Conservation (phyloP, 495 filamentous ascomycete genomes). For the Opeltia flavorubescens region DNA sequence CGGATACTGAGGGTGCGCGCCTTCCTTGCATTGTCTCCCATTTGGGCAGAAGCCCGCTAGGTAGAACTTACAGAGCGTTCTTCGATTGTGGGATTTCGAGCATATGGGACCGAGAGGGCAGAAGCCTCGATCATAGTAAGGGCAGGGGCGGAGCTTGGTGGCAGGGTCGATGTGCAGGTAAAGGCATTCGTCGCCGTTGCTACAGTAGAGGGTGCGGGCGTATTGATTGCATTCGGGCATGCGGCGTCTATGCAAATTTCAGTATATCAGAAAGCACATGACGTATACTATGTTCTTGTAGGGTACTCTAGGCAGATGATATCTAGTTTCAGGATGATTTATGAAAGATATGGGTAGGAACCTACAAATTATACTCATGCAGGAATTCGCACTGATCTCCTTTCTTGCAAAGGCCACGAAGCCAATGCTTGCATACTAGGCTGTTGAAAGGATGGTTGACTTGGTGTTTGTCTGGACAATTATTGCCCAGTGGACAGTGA, state of each 20-base stretch:
- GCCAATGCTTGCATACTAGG: slow-evolving; percentile 96
- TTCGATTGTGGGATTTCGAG: slow-evolving; percentile 72
- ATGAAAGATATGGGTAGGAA: neutral
- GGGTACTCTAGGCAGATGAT: too few species aligned
- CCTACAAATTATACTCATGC: slow-evolving; percentile 83
- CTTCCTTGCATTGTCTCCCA: slow-evolving; percentile 56
- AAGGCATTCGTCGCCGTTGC: slow-evolving; percentile 90
- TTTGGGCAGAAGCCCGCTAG: slow-evolving; percentile 91
- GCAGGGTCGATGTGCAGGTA: slow-evolving; percentile 89
- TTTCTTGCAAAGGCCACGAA: slow-evolving; percentile 94
- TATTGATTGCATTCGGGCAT: slow-evolving; percentile 97
- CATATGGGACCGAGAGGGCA: slow-evolving; percentile 80
- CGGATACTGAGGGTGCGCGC: slow-evolving; percentile 70
- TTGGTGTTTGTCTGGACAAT: slow-evolving; percentile 55
- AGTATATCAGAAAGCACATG: neutral
- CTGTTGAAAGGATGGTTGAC: slow-evolving; percentile 35
- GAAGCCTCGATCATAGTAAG: slow-evolving; percentile 91
- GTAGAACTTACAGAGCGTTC: slow-evolving; percentile 69
- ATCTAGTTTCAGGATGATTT: too few species aligned
- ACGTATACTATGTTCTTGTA: neutral
- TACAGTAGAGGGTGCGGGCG: slow-evolving; percentile 77
- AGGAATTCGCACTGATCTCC: slow-evolving; percentile 88
- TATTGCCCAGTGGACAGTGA: slow-evolving; percentile 62
- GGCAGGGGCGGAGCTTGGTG: slow-evolving; percentile 67
- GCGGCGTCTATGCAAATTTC: slow-evolving; percentile 37